Conservation (phyloP, 1,284 basidiomycete genomes). For the Naganishia albida region DNA sequence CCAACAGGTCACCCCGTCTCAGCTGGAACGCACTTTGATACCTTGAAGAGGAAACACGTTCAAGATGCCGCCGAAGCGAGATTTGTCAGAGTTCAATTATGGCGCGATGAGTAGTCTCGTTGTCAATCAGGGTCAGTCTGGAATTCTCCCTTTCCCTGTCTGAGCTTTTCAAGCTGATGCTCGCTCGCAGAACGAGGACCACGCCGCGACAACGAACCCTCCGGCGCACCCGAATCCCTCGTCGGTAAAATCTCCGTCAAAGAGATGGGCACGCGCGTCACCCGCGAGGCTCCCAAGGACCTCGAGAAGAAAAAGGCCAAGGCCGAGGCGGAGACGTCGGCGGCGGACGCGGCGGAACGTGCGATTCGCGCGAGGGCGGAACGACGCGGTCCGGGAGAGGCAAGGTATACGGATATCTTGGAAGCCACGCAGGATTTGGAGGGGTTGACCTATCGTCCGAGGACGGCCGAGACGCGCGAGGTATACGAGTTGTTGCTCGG, state of each 20-base stretch:
- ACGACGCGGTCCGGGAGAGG: constrained; percentile 39
- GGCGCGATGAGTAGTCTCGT: constrained; percentile 84
- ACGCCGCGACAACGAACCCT: constrained; percentile 87
- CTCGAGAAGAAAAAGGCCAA: constrained; percentile 77
- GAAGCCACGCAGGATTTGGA: constrained; percentile 92
- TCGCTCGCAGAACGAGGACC: constrained; percentile 47
- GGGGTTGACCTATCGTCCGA: constrained; percentile 86
- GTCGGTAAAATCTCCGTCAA: constrained; percentile 84
- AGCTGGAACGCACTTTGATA: not conserved
- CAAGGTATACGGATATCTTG: constrained; percentile 77
- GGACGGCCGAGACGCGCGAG: constrained; percentile 89
- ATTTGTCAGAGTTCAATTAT: constrained; percentile 85
- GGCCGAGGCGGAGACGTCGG: constrained; percentile 55
- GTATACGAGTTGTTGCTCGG: constrained; percentile 92
- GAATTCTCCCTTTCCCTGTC: not conserved
- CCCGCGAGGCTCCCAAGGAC: constrained; percentile 81
- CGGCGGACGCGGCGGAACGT: constrained; percentile 55
- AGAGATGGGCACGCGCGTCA: constrained; percentile 91
- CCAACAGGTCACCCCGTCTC: not conserved
- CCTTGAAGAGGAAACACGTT: not conserved
- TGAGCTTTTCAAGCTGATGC: not conserved
- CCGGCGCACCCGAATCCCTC: constrained; percentile 90
- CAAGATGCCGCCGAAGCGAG: constrained; percentile 59
- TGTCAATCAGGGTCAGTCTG: constrained; percentile 65
- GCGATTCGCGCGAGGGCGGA: constrained; percentile 50